A percentile compares a stretch with the other conserved stretches of the same genome.
These are phyloP conservation scores for Melocanna baccifera DNA, from an alignment of 176 grass and related monocot genomes.

Conservation along the genomic window DNA sequence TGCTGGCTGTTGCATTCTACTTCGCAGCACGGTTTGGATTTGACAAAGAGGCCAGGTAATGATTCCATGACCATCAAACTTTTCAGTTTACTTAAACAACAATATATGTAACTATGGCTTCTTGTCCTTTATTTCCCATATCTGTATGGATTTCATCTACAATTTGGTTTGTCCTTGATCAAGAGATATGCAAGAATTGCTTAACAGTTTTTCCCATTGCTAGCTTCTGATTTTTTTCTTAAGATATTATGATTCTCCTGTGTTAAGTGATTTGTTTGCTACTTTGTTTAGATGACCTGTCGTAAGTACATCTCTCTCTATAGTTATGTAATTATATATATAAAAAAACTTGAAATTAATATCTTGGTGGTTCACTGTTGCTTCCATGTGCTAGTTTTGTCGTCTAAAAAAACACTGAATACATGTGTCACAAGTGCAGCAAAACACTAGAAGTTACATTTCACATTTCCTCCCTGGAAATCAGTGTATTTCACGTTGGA, in stretches of 20 bases:
- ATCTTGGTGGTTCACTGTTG: background rate
- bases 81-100: slow-evolving; percentile 7
- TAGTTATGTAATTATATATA: too few species aligned
- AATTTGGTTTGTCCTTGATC: background rate
- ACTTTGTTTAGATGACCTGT: background rate
- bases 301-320: background rate
- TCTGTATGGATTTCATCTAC: slow-evolving; percentile 6
- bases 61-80: slow-evolving; percentile 21
- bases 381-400: background rate
- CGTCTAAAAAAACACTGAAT: background rate
- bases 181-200: background rate
- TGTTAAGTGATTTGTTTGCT: background rate
- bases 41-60: slow-evolving; percentile 93
- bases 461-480: background rate
- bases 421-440: background rate
- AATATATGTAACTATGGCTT: background rate
- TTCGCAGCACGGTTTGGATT: slow-evolving; percentile 93
- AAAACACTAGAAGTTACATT: background rate
- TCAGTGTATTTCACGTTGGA: background rate
- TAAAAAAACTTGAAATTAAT: background rate
- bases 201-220: background rate
- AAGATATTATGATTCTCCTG: background rate
- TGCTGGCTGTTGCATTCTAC: slow-evolving; percentile 90
- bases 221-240: background rate
- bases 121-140: slow-evolving; percentile 20